phyloP scores from a whole-genome alignment of 2,329 filamentous ascomycete genomes.

The Aspergillus sp. region DNA sequence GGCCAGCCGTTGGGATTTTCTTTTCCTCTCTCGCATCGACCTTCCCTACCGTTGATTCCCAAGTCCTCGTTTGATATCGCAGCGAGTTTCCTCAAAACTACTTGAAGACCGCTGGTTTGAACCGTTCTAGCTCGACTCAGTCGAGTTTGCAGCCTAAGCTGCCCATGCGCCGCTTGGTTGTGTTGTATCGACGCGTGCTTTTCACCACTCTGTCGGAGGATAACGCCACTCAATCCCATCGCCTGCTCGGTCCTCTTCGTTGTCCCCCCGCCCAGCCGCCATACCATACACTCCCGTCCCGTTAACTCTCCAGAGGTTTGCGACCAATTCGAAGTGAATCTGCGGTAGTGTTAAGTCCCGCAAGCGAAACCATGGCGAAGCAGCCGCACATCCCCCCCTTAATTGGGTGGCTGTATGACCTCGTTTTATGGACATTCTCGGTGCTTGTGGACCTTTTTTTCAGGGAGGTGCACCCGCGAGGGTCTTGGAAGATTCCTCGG shows the following conservation, averaged over 20 bases:
- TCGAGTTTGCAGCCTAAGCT: neutral
- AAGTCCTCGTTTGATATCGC: neutral
- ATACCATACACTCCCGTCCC: neutral
- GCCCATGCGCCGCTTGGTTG: neutral
- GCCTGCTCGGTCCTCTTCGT: neutral
- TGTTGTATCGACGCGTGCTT: neutral
- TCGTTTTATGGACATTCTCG: constrained; percentile 52
- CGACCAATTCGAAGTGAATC: neutral
- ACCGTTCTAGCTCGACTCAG: neutral
- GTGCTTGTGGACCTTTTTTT: constrained; percentile 95
- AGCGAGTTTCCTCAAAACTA: neutral
- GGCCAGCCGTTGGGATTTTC: neutral
- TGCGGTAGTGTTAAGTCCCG: neutral
- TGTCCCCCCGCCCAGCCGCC: neutral
- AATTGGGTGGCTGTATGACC: constrained; percentile 51
- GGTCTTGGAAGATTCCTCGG: constrained; percentile 90
- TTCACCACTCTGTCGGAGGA: neutral
- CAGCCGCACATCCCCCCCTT: constrained; percentile 43
- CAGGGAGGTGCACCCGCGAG: constrained; percentile 91
- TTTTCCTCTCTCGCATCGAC: neutral
- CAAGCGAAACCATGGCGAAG: constrained; percentile 32
- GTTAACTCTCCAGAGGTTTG: neutral
- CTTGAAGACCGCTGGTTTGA: neutral
- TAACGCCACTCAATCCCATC: neutral
- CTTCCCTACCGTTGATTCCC: neutral